Evolutionary conservation across 495 filamentous ascomycete genomes (phyloP).

Genomic region (Astrothelium macrocarpum): DNA sequence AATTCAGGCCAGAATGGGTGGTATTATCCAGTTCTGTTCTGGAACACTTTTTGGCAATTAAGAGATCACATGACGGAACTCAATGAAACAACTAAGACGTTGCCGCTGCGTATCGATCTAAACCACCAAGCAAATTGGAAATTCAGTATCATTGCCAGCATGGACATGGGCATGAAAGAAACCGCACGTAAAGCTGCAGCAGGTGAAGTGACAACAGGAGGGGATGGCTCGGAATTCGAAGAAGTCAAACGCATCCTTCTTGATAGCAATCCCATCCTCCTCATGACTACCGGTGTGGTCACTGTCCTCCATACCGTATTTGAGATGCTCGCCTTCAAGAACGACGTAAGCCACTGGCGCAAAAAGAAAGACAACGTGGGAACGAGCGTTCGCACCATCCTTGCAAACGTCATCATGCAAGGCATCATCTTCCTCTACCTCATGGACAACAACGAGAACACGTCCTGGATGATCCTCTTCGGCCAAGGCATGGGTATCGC

Average conservation of each 20-base stretch:
- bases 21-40: constrained; percentile 89
- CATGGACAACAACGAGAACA: constrained; percentile 95
- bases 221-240: constrained; percentile 80
- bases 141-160: constrained; percentile 69
- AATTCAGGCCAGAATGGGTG: constrained; percentile 77
- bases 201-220: constrained; percentile 54
- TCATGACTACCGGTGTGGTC: constrained; percentile 74
- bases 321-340: constrained; percentile 93
- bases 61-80: constrained; percentile 81
- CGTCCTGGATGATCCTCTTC: constrained; percentile 96
- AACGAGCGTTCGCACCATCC: constrained; percentile 87
- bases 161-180: constrained; percentile 81
- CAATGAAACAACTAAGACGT: constrained; percentile 76
- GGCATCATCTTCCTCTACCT: constrained; percentile 92
- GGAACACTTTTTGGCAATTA: constrained; percentile 97
- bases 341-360: constrained; percentile 91
- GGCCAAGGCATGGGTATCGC: constrained; percentile 89
- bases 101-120: constrained; percentile 78
- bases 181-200: constrained; percentile 58
- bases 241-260: constrained; percentile 90
- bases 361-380: constrained; percentile 99
- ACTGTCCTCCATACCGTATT: constrained; percentile 88
- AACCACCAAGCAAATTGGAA: constrained; percentile 83
- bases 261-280: constrained; percentile 87
- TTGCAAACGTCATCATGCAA: constrained; percentile 98